phyloP scores from a whole-genome alignment of 2,329 filamentous ascomycete genomes.

The Penicillium psychrosexuale region DNA sequence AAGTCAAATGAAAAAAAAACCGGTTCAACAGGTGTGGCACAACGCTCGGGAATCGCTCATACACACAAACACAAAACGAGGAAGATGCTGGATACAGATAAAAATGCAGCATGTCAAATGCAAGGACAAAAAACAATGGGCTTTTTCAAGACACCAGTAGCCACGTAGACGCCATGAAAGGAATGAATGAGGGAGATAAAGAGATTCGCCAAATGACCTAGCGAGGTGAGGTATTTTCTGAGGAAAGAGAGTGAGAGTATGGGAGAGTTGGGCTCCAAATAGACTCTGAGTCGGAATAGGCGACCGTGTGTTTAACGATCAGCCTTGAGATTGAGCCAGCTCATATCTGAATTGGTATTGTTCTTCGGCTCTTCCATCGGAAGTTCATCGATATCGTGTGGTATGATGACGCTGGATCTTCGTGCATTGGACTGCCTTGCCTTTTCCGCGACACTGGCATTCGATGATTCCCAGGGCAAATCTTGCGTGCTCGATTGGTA shows the following conservation, averaged over 20 bases:
- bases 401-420: conserved; percentile 36
- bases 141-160: conserved; percentile 15
- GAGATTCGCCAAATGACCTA: background rate
- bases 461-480: conserved; percentile 17
- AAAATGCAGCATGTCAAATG: conserved; percentile 10
- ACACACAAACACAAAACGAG: conserved; percentile 5
- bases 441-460: conserved; percentile 17
- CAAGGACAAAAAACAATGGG: conserved; percentile 4
- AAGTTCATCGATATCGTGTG: conserved; percentile 26
- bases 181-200: background rate
- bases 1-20: background rate
- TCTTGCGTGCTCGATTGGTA: conserved; percentile 32
- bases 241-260: background rate
- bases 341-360: conserved; percentile 42
- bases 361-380: conserved; percentile 15
- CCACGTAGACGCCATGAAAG: conserved; percentile 16
- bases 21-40: conserved; percentile 4
- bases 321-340: conserved; percentile 43
- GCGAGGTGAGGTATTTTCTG: background rate
- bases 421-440: conserved; percentile 22
- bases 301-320: conserved; percentile 19
- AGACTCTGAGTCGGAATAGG: background rate
- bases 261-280: background rate
- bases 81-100: background rate
- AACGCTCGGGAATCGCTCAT: conserved; percentile 23